A percentile compares a stretch with the other conserved stretches of the same genome.
Conservation (phyloP, 169 alveolate genomes). For the Eimeria tenella region DNA sequence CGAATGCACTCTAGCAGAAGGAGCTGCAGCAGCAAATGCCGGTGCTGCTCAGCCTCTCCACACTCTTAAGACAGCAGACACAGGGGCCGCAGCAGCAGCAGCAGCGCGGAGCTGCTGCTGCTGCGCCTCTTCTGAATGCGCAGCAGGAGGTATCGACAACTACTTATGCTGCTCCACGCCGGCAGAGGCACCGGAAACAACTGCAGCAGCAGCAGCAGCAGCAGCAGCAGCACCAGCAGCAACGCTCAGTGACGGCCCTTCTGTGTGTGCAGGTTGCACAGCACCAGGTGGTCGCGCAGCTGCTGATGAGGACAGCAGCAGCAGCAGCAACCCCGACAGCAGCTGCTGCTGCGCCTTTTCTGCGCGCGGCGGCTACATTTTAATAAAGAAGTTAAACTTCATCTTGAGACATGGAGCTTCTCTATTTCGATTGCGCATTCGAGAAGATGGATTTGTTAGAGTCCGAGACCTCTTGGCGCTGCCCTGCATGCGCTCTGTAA, state of each 20-base stretch:
- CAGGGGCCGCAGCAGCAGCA: not conserved
- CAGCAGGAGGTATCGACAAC: not conserved
- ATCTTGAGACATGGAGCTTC: slow-evolving; percentile 75
- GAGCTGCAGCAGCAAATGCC: not conserved
- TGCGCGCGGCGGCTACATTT: slow-evolving; percentile 31
- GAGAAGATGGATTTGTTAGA: slow-evolving; percentile 78
- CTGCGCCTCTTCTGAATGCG: not conserved
- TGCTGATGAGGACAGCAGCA: not conserved
- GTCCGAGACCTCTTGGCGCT: slow-evolving; percentile 46
- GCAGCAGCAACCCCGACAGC: not conserved
- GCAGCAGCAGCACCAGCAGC: slow-evolving; percentile 28
- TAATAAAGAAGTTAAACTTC: slow-evolving; percentile 66
- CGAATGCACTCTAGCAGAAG: not conserved
- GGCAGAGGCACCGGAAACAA: not conserved
- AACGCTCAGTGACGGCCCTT: not conserved
- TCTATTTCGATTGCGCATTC: slow-evolving; percentile 57
- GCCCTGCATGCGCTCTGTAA: slow-evolving; percentile 68
- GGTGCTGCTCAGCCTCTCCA: too few species aligned
- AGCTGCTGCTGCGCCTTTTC: not conserved
- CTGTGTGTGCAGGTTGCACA: not conserved
- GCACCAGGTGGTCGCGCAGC: not conserved
- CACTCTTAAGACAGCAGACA: not conserved
- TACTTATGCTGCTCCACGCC: not conserved
- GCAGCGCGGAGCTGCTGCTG: not conserved
- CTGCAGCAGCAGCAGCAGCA: slow-evolving; percentile 25